Base-by-base conservation (phyloP, 78 protist genomes). In the Chrysochromulina tobinii region DNA sequence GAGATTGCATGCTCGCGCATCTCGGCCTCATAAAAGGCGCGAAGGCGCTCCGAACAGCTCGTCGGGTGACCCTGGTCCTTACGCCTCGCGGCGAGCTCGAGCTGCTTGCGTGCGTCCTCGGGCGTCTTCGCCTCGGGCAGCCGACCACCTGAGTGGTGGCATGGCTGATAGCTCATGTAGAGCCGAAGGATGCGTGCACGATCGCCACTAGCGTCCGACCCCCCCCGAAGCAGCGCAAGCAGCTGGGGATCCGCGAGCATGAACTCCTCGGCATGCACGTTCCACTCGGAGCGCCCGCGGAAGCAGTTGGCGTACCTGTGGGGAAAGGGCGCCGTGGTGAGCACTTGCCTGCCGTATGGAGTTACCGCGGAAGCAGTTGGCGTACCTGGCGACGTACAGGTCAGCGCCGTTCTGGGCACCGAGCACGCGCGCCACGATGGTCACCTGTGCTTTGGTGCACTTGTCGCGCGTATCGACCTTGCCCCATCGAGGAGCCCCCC, bases 141-240 rank as follows among this genome's bases (percentile, higher is more conserved):
- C 51, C 51, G 79, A 14, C 79, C 79, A 51, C 79, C 79, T 3
- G 79, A 69, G 79, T 69, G 79, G 79, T 69, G 79, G 79, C 79
- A 69, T 0, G 79, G 79, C 79, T 69, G 79, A 27, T 69, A 69
- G 11, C 23, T 12, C 50, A 69, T 12, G 79, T 69, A 69, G 79
- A 69, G 79, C 79, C 51, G 21, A 11, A 69, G 79, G 12, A 1
- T 21, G 72, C n/a, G 25, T 4, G 5, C 48, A 66, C n/a, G 72
- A 66, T 15, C 25, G 18, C 18, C 48, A 4, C 64, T 0, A 7
- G 64, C 64, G 64, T 12, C 21, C 21, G 21, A 7, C 21, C 64
- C 64, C 21, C 21, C 21, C 64, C 14, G 64, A 7, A 59, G 64
- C 64, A 59, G 64, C 64, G 64, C 64, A 7, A 7, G 64, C 64